Percentiles rank a stretch among this genome's conserved stretches.
phyloP scores from a whole-genome alignment of 306 rosid species.

The Gastrolobium villosum region DNA sequence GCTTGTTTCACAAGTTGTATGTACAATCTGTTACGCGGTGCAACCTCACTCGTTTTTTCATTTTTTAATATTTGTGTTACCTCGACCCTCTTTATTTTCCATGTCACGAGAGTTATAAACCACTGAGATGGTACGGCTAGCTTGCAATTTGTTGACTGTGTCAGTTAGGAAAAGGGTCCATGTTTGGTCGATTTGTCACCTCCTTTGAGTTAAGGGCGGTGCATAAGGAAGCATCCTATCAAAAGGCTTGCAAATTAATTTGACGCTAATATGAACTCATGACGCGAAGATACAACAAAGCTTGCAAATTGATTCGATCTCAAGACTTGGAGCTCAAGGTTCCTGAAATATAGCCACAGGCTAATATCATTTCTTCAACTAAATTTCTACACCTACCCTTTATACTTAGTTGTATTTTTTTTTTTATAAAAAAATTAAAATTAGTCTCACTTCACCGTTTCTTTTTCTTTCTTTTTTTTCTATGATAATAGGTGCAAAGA shows the following conservation, averaged over 20 bases:
- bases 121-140: not conserved
- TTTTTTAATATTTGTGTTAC: conserved; percentile 6
- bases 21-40: conserved; percentile 45
- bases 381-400: not conserved
- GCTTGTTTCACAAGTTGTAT: conserved; percentile 22
- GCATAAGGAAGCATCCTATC: not conserved
- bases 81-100: conserved; percentile 24
- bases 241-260: not conserved
- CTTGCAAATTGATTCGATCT: not conserved
- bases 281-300: not conserved
- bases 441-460: not conserved
- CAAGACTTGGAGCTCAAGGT: not conserved
- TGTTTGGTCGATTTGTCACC: conserved; percentile 48
- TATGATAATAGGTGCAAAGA: not conserved
- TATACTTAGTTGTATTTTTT: not conserved
- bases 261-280: not conserved
- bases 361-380: not conserved
- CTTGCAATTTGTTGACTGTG: conserved; percentile 12
- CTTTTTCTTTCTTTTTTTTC: not conserved
- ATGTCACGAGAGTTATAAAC: conserved; percentile 10
- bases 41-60: not conserved
- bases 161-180: conserved; percentile 5
- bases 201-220: conserved; percentile 36
- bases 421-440: not conserved
- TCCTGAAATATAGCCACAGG: not conserved